Conservation (phyloP, 164 flowering plant genomes). For the Tinospora cordifolia region DNA sequence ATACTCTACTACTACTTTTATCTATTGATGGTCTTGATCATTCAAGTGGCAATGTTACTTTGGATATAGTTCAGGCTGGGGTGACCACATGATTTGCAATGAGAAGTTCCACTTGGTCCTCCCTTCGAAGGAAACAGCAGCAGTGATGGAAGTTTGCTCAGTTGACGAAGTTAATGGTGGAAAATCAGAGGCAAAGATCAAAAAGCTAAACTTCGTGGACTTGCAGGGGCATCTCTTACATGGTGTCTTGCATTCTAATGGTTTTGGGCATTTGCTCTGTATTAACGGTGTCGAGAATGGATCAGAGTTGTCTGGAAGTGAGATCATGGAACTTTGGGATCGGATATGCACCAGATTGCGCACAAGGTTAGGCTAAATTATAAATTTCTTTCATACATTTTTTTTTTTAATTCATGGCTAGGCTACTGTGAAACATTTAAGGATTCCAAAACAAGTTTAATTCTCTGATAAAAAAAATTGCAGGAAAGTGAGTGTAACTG, state of each 20-base stretch:
- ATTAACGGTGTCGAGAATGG: constrained; percentile 64
- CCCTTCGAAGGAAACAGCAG: constrained; percentile 54
- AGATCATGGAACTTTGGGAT: constrained; percentile 85
- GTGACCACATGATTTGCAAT: constrained; percentile 75
- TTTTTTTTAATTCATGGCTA: background rate
- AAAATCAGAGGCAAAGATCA: constrained; percentile 1
- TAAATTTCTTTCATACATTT: background rate
- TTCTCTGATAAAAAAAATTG: background rate
- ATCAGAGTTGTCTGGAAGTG: constrained; percentile 59
- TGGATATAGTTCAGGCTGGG: constrained; percentile 65
- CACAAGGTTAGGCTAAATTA: constrained; percentile 50
- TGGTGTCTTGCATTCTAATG: constrained; percentile 86
- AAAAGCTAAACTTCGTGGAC: constrained; percentile 35
- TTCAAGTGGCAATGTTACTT: background rate
- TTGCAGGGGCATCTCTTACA: constrained; percentile 61
- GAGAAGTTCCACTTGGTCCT: constrained; percentile 80
- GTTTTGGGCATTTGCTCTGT: constrained; percentile 81
- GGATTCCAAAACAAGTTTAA: background rate
- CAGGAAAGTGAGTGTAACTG: constrained; percentile 77
- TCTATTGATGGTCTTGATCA: too few species aligned
- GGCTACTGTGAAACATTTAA: background rate
- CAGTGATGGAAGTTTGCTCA: constrained; percentile 20
- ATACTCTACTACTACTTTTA: too few species aligned
- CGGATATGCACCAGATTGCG: constrained; percentile 60
- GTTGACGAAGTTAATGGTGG: constrained; percentile 19